These are phyloP conservation scores for Ramaria sp. DNA, from an alignment of 768 basidiomycete species.

Conservation along the genomic window DNA sequence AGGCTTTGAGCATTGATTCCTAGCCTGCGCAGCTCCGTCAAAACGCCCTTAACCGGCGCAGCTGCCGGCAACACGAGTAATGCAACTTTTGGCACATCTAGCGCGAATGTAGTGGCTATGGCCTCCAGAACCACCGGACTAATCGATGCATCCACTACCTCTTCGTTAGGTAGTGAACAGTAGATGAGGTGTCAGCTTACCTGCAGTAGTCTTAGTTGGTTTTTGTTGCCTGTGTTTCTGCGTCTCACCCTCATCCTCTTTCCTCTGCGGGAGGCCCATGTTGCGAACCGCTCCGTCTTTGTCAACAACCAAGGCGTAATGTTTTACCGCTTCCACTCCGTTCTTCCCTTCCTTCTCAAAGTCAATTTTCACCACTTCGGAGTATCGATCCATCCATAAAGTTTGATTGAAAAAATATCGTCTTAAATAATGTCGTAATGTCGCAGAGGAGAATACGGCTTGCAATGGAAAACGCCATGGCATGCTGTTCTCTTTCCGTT, in stretches of 20 bases:
- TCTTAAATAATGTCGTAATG: constrained; percentile 44
- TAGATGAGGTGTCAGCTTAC: too few relatives aligned
- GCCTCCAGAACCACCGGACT: constrained; percentile 51
- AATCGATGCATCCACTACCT: constrained; percentile 15
- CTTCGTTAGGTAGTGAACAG: neutral
- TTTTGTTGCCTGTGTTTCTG: neutral
- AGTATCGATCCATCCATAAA: constrained; percentile 38
- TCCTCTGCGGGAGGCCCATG: constrained; percentile 8
- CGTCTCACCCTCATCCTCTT: constrained; percentile 10
- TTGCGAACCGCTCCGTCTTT: constrained; percentile 26
- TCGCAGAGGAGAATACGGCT: constrained; percentile 61
- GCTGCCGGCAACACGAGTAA: constrained; percentile 58
- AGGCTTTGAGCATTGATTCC: constrained; percentile 58
- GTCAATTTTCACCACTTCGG: constrained; percentile 5
- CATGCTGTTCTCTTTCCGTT: constrained; percentile 14
- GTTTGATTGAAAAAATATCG: constrained; percentile 44
- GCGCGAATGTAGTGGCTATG: constrained; percentile 56
- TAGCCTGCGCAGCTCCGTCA: constrained; percentile 51
- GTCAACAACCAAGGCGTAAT: constrained; percentile 47
- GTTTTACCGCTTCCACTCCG: constrained; percentile 11
- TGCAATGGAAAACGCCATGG: constrained; percentile 32
- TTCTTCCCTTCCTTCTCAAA: neutral
- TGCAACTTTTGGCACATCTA: constrained; percentile 59
- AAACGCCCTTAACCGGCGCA: constrained; percentile 47
- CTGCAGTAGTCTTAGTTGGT: neutral